These are phyloP conservation scores for Termitomyces sp. DNA, from an alignment of 768 basidiomycete genomes.

Conservation along the genomic window DNA sequence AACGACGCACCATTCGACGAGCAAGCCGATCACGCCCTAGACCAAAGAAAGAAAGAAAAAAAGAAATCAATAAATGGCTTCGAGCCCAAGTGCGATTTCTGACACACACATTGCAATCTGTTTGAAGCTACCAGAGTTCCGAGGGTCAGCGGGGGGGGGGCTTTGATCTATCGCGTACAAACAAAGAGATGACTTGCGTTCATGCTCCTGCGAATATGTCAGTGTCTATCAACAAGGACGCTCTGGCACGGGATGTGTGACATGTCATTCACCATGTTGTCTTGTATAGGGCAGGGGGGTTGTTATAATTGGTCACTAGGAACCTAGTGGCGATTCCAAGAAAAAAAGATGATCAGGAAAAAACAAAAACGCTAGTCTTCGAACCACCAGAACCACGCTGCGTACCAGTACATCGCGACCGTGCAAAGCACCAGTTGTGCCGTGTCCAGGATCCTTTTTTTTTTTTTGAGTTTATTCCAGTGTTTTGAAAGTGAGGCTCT, in stretches of 20 bases:
- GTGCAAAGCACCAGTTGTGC: conserved; percentile 39
- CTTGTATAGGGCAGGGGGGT: conserved; percentile 28
- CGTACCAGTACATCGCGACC: conserved; percentile 40
- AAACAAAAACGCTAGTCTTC: no score
- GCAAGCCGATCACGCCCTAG: conserved; percentile 43
- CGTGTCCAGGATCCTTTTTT: conserved; percentile 40
- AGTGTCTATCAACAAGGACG: not conserved
- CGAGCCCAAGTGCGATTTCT: no score
- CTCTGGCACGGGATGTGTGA: no score
- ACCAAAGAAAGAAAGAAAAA: not conserved
- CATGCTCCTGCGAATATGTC: conserved; percentile 31
- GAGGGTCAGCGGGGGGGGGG: no score
- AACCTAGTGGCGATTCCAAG: conserved; percentile 31
- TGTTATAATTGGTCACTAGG: conserved; percentile 39
- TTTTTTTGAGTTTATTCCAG: no score
- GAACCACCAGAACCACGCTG: no score
- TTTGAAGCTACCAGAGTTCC: conserved; percentile 33
- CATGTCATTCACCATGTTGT: conserved; percentile 31
- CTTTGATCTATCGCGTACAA: no score
- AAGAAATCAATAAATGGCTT: no score
- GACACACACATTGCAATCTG: conserved; percentile 41
- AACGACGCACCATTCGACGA: conserved; percentile 38
- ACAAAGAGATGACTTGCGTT: conserved; percentile 23
- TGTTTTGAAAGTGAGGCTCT: no score
- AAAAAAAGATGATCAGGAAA: no score